Conservation (phyloP, 2,329 filamentous ascomycete genomes). For the Ophiocordyceps sinensis region DNA sequence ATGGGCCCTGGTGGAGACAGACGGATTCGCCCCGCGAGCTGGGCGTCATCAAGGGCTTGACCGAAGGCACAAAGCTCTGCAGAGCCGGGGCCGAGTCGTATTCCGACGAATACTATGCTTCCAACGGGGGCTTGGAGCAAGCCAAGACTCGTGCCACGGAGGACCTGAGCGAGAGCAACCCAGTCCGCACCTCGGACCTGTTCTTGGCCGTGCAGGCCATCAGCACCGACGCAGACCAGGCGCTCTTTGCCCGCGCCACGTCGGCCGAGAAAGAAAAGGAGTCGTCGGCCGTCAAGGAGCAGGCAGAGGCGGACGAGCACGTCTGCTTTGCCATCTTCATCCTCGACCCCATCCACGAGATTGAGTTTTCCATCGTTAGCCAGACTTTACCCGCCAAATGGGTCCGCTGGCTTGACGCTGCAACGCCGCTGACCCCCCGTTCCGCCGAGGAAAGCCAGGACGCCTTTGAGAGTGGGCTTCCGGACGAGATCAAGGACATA, state of each 20-base stretch:
- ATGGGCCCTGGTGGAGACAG: constrained; percentile 93
- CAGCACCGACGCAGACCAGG: constrained; percentile 44
- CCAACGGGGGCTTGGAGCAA: constrained; percentile 63
- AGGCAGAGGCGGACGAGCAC: constrained; percentile 42
- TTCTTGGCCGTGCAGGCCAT: constrained; percentile 94
- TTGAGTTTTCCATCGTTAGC: constrained; percentile 70
- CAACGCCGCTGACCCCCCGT: constrained; percentile 39
- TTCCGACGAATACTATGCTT: constrained; percentile 67
- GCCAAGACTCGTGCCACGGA: constrained; percentile 70
- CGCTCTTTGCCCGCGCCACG: constrained; percentile 51
- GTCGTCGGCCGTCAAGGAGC: constrained; percentile 34
- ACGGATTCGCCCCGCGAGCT: constrained; percentile 56
- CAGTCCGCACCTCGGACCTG: constrained; percentile 82
- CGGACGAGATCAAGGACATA: constrained; percentile 78
- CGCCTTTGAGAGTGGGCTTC: constrained; percentile 28
- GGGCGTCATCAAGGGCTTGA: constrained; percentile 62
- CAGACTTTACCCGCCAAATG: constrained; percentile 75
- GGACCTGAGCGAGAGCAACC: constrained; percentile 68
- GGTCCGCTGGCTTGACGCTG: constrained; percentile 81
- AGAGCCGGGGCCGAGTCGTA: constrained; percentile 82
- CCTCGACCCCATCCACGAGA: constrained; percentile 79
- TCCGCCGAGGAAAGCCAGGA: constrained; percentile 32
- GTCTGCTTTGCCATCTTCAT: constrained; percentile 67
- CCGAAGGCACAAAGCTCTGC: constrained; percentile 82
- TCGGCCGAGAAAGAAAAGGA: constrained; percentile 40